Conservation (phyloP, 352 stramenopile species). For the Globisporangium sylvaticum region DNA sequence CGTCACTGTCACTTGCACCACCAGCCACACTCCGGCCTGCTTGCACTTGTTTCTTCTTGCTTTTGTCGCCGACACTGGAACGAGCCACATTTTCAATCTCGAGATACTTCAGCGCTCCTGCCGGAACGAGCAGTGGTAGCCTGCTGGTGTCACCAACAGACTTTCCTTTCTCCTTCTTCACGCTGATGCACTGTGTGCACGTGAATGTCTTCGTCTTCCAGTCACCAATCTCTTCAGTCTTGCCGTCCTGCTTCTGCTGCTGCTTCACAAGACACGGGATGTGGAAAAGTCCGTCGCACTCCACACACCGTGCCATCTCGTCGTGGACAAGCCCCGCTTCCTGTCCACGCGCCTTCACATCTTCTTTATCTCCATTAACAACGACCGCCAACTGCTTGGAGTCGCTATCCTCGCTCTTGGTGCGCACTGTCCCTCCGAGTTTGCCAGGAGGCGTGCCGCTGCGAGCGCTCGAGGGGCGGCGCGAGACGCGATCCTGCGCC, state of each 20-base stretch:
- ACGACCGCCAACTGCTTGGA: background rate
- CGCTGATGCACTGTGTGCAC: conserved; percentile 23
- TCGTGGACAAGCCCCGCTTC: background rate
- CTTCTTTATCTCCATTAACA: background rate
- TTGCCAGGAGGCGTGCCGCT: background rate
- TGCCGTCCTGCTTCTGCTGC: background rate
- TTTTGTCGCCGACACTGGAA: background rate
- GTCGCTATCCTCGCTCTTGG: background rate
- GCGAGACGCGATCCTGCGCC: conserved; percentile 3
- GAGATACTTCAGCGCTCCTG: conserved; percentile 23
- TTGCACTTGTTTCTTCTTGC: conserved; percentile 12
- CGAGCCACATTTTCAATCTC: background rate
- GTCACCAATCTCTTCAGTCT: background rate
- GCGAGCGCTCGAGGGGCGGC: background rate
- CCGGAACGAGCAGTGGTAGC: conserved; percentile 23
- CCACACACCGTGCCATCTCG: conserved; percentile 23
- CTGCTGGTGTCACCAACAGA: background rate
- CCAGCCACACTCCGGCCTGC: background rate
- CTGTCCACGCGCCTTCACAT: background rate
- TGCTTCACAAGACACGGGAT: conserved; percentile 24
- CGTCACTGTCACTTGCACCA: conserved; percentile 1
- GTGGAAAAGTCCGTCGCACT: conserved; percentile 47
- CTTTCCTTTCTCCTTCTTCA: background rate
- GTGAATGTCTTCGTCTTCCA: conserved; percentile 4
- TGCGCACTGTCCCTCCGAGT: background rate